Percentiles rank a stretch among this genome's conserved stretches.
phyloP scores from a whole-genome alignment of 768 basidiomycete genomes.

The Tulasnella calospora region DNA sequence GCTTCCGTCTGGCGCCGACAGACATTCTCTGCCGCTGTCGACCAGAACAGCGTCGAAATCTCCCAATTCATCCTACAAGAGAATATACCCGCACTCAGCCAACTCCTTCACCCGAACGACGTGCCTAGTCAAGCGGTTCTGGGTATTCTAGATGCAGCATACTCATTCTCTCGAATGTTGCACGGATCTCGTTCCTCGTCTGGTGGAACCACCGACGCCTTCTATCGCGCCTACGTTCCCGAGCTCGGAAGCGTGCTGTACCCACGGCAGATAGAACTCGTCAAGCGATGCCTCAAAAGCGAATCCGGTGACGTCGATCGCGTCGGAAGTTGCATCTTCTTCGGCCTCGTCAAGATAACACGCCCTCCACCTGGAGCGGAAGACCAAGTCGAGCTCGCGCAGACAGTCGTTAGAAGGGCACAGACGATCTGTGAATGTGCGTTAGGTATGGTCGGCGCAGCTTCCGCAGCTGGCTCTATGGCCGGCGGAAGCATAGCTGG shows the following conservation, averaged over 20 bases:
- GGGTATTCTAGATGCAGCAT: slow-evolving; percentile 65
- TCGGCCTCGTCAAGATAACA: slow-evolving; percentile 78
- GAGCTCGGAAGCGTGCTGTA: slow-evolving; percentile 71
- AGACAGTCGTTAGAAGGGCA: slow-evolving; percentile 62
- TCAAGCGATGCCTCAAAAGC: slow-evolving; percentile 72
- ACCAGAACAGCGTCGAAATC: slow-evolving; percentile 68
- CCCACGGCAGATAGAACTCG: slow-evolving; percentile 75
- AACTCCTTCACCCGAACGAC: slow-evolving; percentile 40
- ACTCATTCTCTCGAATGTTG: slow-evolving; percentile 79
- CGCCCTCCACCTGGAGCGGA: slow-evolving; percentile 38
- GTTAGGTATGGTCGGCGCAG: background rate
- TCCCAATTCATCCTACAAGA: slow-evolving; percentile 61
- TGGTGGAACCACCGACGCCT: slow-evolving; percentile 56
- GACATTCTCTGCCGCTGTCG: slow-evolving; percentile 83
- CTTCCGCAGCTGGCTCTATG: background rate
- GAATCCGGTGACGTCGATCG: slow-evolving; percentile 68
- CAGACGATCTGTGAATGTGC: slow-evolving; percentile 88
- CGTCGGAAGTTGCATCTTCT: slow-evolving; percentile 82
- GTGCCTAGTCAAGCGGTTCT: slow-evolving; percentile 35
- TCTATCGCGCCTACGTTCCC: slow-evolving; percentile 82
- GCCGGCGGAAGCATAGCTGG: background rate
- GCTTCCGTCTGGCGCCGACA: slow-evolving; percentile 86
- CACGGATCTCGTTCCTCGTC: slow-evolving; percentile 55
- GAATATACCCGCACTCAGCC: slow-evolving; percentile 61
- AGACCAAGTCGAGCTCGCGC: slow-evolving; percentile 23